These are phyloP conservation scores for Vitis cinerea DNA, from an alignment of 164 flowering plant species.

Conservation along the genomic window DNA sequence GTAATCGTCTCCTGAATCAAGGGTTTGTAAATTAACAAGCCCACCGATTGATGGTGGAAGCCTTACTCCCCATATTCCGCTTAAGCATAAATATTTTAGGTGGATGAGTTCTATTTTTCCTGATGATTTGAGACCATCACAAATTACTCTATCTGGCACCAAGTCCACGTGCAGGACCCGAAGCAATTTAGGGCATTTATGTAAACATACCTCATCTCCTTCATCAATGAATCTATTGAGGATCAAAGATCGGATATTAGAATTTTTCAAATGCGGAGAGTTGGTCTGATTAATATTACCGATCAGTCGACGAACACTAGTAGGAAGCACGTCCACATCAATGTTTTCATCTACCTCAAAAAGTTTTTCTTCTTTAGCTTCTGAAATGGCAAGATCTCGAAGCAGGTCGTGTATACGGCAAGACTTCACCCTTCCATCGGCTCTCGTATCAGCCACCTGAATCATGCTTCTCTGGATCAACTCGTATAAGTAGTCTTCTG, in stretches of 20 bases:
- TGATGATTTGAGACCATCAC: neutral
- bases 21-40: neutral
- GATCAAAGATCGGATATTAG: neutral
- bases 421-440: neutral
- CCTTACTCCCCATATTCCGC: fast-evolving
- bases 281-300: too few species aligned
- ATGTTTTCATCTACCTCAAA: neutral
- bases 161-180: neutral
- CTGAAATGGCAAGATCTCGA: neutral
- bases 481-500: neutral
- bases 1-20: too few species aligned
- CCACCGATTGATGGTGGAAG: neutral
- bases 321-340: neutral
- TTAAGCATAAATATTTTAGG: neutral
- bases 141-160: too few species aligned
- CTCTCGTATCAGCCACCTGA: neutral
- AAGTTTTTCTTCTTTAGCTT: neutral
- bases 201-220: neutral
- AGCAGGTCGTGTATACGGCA: neutral
- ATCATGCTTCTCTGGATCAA: neutral
- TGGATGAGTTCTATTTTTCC: neutral
- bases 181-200: neutral
- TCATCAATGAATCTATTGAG: neutral
- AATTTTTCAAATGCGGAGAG: neutral
- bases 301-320: too few species aligned